Evolutionary conservation across 257 asterid species (phyloP).

Genomic region (Mitragyna speciosa): DNA sequence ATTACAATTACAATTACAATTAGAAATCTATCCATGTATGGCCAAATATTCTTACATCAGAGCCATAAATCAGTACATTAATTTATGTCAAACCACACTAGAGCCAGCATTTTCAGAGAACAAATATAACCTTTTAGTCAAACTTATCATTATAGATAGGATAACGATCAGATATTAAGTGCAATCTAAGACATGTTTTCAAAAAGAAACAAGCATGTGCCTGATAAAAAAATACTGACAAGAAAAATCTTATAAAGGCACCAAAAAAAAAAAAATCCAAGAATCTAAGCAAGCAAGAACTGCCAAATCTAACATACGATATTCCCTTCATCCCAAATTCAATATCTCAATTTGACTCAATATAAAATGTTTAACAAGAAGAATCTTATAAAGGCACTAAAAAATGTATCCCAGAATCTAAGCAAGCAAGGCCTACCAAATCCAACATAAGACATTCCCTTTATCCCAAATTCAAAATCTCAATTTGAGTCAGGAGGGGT

Average conservation of each 20-base stretch:
- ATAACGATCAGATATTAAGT: not conserved
- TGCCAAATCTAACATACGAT: not conserved
- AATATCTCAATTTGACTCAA: not conserved
- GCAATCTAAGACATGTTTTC: too few relatives aligned
- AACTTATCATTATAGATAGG: not conserved
- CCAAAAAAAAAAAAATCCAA: too few relatives aligned
- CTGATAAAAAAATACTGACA: too few relatives aligned
- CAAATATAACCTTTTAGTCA: not conserved
- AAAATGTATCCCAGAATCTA: too few relatives aligned
- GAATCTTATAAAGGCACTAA: too few relatives aligned
- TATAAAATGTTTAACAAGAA: too few relatives aligned
- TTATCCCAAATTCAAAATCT: not conserved
- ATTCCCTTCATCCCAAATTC: not conserved
- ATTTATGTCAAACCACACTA: not conserved
- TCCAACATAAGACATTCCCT: not conserved
- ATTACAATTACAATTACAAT: not conserved
- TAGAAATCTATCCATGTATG: not conserved
- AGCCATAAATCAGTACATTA: not conserved
- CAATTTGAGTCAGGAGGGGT: not conserved
- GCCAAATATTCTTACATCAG: not conserved
- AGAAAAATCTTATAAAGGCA: too few relatives aligned
- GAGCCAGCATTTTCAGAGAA: not conserved
- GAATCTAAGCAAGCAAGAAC: too few relatives aligned
- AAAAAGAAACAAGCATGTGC: too few relatives aligned
- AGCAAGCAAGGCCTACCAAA: too few relatives aligned